phyloP scores from a whole-genome alignment of 805 yeast species.

The Candida pseudofarinosa region DNA sequence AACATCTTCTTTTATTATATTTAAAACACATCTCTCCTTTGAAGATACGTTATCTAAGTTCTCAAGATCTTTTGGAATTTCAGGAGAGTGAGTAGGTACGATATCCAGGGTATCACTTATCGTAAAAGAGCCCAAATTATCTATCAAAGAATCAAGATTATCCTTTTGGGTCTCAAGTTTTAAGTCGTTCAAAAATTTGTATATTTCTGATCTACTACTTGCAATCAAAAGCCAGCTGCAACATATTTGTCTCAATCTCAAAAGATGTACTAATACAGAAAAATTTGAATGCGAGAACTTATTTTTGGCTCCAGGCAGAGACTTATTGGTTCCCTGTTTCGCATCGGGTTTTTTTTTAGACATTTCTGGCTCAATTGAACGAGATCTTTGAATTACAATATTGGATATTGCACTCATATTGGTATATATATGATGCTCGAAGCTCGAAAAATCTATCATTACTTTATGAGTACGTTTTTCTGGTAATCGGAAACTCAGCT shows the following conservation, averaged over 20 bases:
- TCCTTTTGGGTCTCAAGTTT: neutral
- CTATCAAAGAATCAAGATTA: neutral
- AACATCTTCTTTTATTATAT: constrained; percentile 26
- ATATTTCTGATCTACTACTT: neutral
- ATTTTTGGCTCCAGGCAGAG: too few species aligned
- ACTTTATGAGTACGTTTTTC: constrained; percentile 12
- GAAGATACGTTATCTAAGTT: constrained; percentile 10
- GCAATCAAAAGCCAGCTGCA: constrained; percentile 24
- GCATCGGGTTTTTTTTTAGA: too few species aligned
- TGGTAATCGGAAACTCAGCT: constrained; percentile 17
- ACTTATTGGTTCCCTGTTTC: too few species aligned
- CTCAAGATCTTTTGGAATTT: neutral
- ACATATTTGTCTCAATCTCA: constrained; percentile 35
- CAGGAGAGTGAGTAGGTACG: neutral
- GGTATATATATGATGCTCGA: constrained; percentile 23
- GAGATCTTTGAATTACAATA: neutral
- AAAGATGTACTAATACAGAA: constrained; percentile 21
- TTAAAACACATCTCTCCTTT: constrained; percentile 30
- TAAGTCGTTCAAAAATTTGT: constrained; percentile 1
- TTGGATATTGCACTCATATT: constrained; percentile 2
- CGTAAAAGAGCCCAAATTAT: neutral
- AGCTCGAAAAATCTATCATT: constrained; percentile 16
- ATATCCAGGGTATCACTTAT: neutral
- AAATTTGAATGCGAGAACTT: constrained; percentile 3
- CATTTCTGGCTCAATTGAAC: neutral